A percentile compares a stretch with the other conserved stretches of the same genome.
Evolutionary conservation across 371 early-diverging fungal genomes (phyloP).

Genomic region (Mucor racemosus): DNA sequence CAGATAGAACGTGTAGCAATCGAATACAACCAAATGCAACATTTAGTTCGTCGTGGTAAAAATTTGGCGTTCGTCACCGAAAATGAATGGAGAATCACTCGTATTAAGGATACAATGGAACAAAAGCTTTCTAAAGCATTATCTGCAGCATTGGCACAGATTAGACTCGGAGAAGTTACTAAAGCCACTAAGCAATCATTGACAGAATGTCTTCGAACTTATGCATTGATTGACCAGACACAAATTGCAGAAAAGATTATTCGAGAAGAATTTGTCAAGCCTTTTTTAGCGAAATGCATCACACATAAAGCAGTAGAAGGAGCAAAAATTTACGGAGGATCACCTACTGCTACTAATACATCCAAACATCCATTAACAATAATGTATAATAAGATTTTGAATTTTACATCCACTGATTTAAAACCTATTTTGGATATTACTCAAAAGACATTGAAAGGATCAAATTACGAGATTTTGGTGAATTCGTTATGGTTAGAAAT

Average conservation of each 20-base stretch:
- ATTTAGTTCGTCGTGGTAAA: slow-evolving; percentile 72
- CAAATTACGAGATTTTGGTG: slow-evolving; percentile 71
- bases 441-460: slow-evolving; percentile 64
- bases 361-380: slow-evolving; percentile 43
- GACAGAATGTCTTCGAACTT: slow-evolving; percentile 73
- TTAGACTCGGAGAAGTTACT: slow-evolving; percentile 45
- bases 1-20: slow-evolving; percentile 86
- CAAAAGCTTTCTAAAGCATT: slow-evolving; percentile 59
- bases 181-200: slow-evolving; percentile 59
- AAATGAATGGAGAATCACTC: slow-evolving; percentile 77
- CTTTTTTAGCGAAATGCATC: slow-evolving; percentile 59
- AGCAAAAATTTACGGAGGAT: background rate
- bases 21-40: slow-evolving; percentile 86
- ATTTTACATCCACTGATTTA: slow-evolving; percentile 58
- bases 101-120: slow-evolving; percentile 76
- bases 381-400: slow-evolving; percentile 65
- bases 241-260: slow-evolving; percentile 73
- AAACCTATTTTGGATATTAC: slow-evolving; percentile 65
- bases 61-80: slow-evolving; percentile 72
- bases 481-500: slow-evolving; percentile 71
- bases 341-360: background rate
- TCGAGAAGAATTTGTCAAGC: slow-evolving; percentile 60
- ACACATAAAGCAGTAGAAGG: slow-evolving; percentile 29
- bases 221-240: slow-evolving; percentile 76
- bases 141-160: slow-evolving; percentile 48